Conservation (phyloP, 768 basidiomycete species). For the Auricularia heimuer region DNA sequence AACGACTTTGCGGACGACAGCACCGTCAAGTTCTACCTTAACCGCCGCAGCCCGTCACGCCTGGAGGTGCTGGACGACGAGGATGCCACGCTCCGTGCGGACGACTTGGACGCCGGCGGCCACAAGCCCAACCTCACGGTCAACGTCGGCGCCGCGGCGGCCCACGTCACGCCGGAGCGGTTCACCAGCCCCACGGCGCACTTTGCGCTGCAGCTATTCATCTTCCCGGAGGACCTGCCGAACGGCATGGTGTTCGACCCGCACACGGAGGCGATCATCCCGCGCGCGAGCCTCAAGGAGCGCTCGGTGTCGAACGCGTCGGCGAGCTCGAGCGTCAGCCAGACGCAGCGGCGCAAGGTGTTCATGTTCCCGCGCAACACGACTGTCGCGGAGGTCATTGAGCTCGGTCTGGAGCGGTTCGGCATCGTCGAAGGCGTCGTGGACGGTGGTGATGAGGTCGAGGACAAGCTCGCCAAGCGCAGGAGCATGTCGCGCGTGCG, state of each 20-base stretch:
- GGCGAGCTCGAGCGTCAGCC: constrained; percentile 44
- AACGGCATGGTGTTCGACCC: constrained; percentile 95
- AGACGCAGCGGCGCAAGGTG: constrained; percentile 62
- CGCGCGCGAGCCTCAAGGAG: constrained; percentile 30
- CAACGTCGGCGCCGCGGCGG: background rate
- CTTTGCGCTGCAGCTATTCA: constrained; percentile 79
- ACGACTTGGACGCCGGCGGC: constrained; percentile 12
- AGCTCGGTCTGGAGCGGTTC: constrained; percentile 83
- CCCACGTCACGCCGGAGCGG: constrained; percentile 52
- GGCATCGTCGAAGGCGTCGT: constrained; percentile 97
- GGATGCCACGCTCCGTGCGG: constrained; percentile 36
- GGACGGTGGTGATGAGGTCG: constrained; percentile 95
- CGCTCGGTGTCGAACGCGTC: constrained; percentile 31
- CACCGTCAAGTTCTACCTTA: constrained; percentile 92
- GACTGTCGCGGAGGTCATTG: constrained; percentile 94
- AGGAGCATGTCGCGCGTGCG: constrained; percentile 69
- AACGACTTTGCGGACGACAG: constrained; percentile 98
- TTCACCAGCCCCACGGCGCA: constrained; percentile 76
- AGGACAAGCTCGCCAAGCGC: constrained; percentile 81
- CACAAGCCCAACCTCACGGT: background rate
- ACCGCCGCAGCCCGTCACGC: constrained; percentile 37
- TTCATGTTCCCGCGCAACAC: constrained; percentile 91
- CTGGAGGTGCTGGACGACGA: constrained; percentile 30
- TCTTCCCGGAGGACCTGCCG: constrained; percentile 85
- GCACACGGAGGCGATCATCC: constrained; percentile 86